These are phyloP conservation scores for Gastrolobium bilobum DNA, from an alignment of 306 rosid genomes.

Conservation along the genomic window DNA sequence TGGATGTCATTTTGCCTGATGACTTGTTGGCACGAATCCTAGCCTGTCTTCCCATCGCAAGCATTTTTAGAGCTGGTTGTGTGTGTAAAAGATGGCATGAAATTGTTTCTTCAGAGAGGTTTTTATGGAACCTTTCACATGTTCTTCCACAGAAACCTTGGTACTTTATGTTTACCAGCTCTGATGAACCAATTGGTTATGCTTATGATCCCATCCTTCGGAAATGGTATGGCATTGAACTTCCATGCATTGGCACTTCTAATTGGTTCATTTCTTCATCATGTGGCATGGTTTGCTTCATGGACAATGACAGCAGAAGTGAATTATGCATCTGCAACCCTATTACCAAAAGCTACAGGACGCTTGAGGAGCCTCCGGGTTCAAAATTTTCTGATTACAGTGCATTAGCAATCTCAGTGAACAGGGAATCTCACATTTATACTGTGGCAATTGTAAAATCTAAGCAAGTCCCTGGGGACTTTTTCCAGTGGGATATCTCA, in stretches of 20 bases:
- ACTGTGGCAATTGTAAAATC: constrained; percentile 75
- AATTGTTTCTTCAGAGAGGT: constrained; percentile 72
- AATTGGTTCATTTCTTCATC: constrained; percentile 77
- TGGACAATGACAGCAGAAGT: constrained; percentile 76
- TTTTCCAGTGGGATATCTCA: constrained; percentile 81
- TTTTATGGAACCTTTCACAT: constrained; percentile 72
- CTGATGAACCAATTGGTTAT: constrained; percentile 74
- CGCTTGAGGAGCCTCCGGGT: constrained; percentile 76
- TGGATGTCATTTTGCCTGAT: constrained; percentile 78
- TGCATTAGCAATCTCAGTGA: constrained; percentile 79
- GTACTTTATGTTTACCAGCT: constrained; percentile 94
- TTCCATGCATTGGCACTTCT: constrained; percentile 71
- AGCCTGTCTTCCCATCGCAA: constrained; percentile 81
- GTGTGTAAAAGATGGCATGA: constrained; percentile 88
- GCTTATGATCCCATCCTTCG: constrained; percentile 85
- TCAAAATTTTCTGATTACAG: constrained; percentile 75
- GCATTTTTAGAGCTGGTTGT: constrained; percentile 81
- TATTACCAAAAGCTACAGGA: constrained; percentile 59
- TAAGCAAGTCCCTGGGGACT: constrained; percentile 78
- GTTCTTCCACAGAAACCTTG: constrained; percentile 77
- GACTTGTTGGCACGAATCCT: constrained; percentile 87
- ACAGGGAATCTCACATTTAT: constrained; percentile 67
- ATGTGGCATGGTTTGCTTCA: constrained; percentile 82
- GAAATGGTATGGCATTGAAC: constrained; percentile 85
- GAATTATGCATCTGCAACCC: constrained; percentile 84